Conservation (phyloP, 495 filamentous ascomycete genomes). For the Coniosporium apollinis region DNA sequence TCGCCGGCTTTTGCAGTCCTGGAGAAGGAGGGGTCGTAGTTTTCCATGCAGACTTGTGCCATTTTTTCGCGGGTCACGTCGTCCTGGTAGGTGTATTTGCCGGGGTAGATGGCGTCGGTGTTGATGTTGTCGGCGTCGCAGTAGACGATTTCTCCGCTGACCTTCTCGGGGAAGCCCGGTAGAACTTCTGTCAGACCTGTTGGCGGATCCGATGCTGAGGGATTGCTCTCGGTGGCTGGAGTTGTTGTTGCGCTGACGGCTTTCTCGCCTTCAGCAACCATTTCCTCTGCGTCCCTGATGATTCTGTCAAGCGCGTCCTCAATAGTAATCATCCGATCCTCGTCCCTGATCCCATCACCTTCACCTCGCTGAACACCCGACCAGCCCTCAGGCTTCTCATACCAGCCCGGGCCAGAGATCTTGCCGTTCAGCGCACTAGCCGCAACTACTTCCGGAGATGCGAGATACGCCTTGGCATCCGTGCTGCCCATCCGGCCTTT, state of each 20-base stretch:
- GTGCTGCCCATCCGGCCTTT: slow-evolving; percentile 80
- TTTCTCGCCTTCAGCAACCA: slow-evolving; percentile 27
- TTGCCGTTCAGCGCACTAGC: slow-evolving; percentile 66
- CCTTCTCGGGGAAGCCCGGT: slow-evolving; percentile 49
- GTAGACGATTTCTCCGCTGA: slow-evolving; percentile 53
- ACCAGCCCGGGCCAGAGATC: slow-evolving; percentile 69
- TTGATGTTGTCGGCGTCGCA: slow-evolving; percentile 60
- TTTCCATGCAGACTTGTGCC: slow-evolving; percentile 81
- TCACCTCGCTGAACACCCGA: slow-evolving; percentile 52
- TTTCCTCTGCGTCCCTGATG: slow-evolving; percentile 44
- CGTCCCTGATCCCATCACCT: slow-evolving; percentile 45
- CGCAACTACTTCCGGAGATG: slow-evolving; percentile 80
- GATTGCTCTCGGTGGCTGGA: slow-evolving; percentile 2
- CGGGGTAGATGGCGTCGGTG: slow-evolving; percentile 76
- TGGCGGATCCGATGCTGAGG: background rate
- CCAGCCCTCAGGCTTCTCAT: slow-evolving; percentile 49
- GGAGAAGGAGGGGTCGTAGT: slow-evolving; percentile 65
- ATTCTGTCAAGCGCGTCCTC: slow-evolving; percentile 54
- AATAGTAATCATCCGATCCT: slow-evolving; percentile 42
- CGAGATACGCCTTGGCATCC: slow-evolving; percentile 76
- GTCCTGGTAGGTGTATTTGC: slow-evolving; percentile 83
- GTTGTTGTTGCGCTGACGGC: background rate
- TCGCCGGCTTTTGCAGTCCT: slow-evolving; percentile 44
- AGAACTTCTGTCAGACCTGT: slow-evolving; percentile 39
- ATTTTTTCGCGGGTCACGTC: slow-evolving; percentile 57